Conservation (phyloP, 1,139 yeast species). For the Blastobotrys ciferrii region DNA sequence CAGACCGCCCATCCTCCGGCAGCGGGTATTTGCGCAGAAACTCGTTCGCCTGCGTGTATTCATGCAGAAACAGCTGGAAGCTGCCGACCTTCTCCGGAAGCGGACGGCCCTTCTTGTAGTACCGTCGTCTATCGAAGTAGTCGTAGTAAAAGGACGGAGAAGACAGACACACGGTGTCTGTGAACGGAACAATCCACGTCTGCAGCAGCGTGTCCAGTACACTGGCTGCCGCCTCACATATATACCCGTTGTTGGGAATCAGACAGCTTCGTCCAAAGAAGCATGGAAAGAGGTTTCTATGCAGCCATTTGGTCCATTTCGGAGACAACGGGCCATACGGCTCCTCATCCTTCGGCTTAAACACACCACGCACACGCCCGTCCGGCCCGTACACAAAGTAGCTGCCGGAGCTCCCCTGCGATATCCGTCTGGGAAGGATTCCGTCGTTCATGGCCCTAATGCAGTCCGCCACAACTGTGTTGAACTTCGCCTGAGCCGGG, state of each 20-base stretch:
- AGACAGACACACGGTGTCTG: conserved; percentile 55
- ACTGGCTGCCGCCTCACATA: conserved; percentile 72
- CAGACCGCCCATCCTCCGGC: conserved; percentile 38
- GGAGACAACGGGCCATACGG: conserved; percentile 80
- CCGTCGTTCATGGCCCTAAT: conserved; percentile 45
- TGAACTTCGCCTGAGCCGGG: conserved; percentile 37
- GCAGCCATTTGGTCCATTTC: conserved; percentile 80
- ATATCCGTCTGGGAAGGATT: conserved; percentile 51
- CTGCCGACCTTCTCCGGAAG: conserved; percentile 60
- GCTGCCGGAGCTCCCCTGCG: conserved; percentile 71
- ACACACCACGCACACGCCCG: conserved; percentile 51
- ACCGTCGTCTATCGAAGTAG: conserved; percentile 46
- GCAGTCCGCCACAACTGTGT: conserved; percentile 41
- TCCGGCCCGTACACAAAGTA: conserved; percentile 52
- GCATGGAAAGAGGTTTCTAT: conserved; percentile 71
- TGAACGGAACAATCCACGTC: conserved; percentile 62
- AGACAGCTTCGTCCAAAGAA: conserved; percentile 73
- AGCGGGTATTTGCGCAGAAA: conserved; percentile 58
- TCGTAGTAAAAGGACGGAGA: conserved; percentile 55
- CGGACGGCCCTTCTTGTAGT: conserved; percentile 27
- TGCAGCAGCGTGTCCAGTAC: conserved; percentile 58
- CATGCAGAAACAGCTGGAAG: conserved; percentile 61
- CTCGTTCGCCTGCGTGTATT: conserved; percentile 59
- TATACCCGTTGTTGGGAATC: conserved; percentile 70
- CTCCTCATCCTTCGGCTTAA: conserved; percentile 79